Percentiles rank a stretch among this genome's conserved stretches.
Conservation (phyloP, 495 filamentous ascomycete species). For the Lasiosphaeriaceae sp. region DNA sequence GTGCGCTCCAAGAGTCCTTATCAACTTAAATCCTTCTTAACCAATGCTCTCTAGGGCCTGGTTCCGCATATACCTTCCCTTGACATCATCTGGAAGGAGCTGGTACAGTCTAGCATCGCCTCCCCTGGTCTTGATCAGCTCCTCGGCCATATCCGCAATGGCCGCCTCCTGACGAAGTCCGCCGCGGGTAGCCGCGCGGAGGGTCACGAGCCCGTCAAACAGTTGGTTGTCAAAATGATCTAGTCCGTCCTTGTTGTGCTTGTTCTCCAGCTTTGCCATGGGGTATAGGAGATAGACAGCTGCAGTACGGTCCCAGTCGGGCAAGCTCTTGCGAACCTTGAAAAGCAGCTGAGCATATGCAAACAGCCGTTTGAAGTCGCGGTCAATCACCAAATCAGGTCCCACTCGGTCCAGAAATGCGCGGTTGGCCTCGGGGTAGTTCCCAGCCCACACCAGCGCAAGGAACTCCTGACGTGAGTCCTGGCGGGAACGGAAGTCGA, state of each 20-base stretch:
- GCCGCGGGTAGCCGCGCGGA: conserved; percentile 54
- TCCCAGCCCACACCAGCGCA: conserved; percentile 69
- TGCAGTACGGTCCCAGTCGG: conserved; percentile 71
- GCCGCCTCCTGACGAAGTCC: conserved; percentile 51
- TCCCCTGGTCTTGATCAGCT: conserved; percentile 21
- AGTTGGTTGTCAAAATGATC: conserved; percentile 54
- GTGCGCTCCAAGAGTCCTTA: too few species aligned
- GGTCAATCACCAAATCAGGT: conserved; percentile 71
- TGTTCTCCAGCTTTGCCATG: conserved; percentile 46
- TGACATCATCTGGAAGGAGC: conserved; percentile 29
- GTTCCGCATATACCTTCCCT: conserved; percentile 22
- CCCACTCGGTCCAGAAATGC: conserved; percentile 76
- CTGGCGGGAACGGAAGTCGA: conserved; percentile 66
- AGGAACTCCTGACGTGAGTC: conserved; percentile 62
- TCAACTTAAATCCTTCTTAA: conserved; percentile 10
- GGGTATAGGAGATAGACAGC: conserved; percentile 81
- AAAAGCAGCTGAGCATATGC: conserved; percentile 49
- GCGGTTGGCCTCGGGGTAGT: conserved; percentile 76
- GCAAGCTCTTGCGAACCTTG: conserved; percentile 53
- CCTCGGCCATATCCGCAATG: conserved; percentile 76
- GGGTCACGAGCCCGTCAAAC: conserved; percentile 57
- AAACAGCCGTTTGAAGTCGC: conserved; percentile 62
- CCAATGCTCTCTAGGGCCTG: conserved; percentile 23
- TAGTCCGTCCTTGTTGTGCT: conserved; percentile 27
- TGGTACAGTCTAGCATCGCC: conserved; percentile 22